These are phyloP conservation scores for Stemphylium lycopersici DNA, from an alignment of 2,329 filamentous ascomycete species.

Conservation along the genomic window DNA sequence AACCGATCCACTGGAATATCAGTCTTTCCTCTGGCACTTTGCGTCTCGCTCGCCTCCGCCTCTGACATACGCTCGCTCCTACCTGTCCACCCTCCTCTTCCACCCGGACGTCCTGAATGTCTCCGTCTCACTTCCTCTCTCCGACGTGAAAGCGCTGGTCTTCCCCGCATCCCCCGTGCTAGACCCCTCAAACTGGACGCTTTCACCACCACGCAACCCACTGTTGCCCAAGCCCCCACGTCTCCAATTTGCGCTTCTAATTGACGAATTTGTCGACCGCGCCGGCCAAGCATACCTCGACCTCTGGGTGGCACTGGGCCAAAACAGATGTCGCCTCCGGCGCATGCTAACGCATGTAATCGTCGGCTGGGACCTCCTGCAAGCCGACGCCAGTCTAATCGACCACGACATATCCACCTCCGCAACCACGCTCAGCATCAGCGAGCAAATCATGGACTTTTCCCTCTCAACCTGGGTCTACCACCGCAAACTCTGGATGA, in stretches of 20 bases:
- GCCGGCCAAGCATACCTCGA: constrained; percentile 76
- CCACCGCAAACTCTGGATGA: constrained; percentile 84
- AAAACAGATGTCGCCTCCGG: constrained; percentile 89
- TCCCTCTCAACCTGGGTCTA: constrained; percentile 89
- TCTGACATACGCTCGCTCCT: constrained; percentile 79
- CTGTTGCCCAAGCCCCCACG: constrained; percentile 70
- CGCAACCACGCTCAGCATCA: constrained; percentile 41
- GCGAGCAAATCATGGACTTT: constrained; percentile 64
- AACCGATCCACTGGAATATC: constrained; percentile 43
- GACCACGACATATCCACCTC: constrained; percentile 51
- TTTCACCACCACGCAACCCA: constrained; percentile 61
- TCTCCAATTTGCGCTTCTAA: constrained; percentile 68
- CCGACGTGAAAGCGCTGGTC: constrained; percentile 79
- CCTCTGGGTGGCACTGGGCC: constrained; percentile 80
- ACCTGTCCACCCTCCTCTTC: constrained; percentile 78
- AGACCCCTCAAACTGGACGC: constrained; percentile 74
- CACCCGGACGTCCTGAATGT: constrained; percentile 68
- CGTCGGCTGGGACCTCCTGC: constrained; percentile 81
- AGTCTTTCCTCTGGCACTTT: constrained; percentile 75
- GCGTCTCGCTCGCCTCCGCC: constrained; percentile 82
- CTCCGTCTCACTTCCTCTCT: constrained; percentile 76
- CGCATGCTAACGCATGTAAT: constrained; percentile 86
- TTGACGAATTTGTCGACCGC: constrained; percentile 70
- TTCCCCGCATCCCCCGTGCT: constrained; percentile 74
- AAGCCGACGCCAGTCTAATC: constrained; percentile 67